Base-by-base conservation (phyloP, 768 basidiomycete genomes). In the Rickenella mellea region DNA sequence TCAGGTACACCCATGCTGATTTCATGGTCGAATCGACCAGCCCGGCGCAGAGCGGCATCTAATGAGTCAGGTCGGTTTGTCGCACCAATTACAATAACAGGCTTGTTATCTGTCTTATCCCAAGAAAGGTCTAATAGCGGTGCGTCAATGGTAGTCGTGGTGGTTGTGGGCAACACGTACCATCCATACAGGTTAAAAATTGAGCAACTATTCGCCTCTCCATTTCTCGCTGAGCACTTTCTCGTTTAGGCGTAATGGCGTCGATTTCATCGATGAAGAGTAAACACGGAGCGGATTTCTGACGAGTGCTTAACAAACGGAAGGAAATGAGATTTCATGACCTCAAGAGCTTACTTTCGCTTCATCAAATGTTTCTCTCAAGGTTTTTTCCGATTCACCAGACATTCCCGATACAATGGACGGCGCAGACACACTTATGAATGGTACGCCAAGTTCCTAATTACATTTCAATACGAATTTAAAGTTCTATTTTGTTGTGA, bases 181-280 rank as follows among this genome's bases (percentile, higher is more conserved):
- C 94, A 59, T 99, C 96, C 89, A 99, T 96, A 66, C 94, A 97
- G 0, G 94, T 98, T 42, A 98, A 62, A 49, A 99, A 87, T 58
- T 99, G 96, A 0, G 94, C 94, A 8, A 99, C 94, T 39, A 99
- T 98, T 10, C 96, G 74, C 33, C 93, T 66, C 55, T 98, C 96
- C 96, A 97, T 98, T 64, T 98, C 96, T 43, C 94, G 71, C 55
- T 99, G 96, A 0, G 96, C 94, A 51, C 87, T 97, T 63, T 99
- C 96, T 46, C 96, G 70, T 64, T 98, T 99, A 0, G 92, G 92
- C 0, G 93, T 97, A 48, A 99, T 93, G 6, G 93, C 90, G 54
- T 98, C 93, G 15, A 98, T 96, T 58, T 98, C 96, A 58, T 99
- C 94, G 32, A 99, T 88, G 64, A 98, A 98, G 7, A 99, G 62